A percentile compares a stretch with the other conserved stretches of the same genome.
Evolutionary conservation across 208 protist species (phyloP).

Genomic region (Leishmania gerbilli): DNA sequence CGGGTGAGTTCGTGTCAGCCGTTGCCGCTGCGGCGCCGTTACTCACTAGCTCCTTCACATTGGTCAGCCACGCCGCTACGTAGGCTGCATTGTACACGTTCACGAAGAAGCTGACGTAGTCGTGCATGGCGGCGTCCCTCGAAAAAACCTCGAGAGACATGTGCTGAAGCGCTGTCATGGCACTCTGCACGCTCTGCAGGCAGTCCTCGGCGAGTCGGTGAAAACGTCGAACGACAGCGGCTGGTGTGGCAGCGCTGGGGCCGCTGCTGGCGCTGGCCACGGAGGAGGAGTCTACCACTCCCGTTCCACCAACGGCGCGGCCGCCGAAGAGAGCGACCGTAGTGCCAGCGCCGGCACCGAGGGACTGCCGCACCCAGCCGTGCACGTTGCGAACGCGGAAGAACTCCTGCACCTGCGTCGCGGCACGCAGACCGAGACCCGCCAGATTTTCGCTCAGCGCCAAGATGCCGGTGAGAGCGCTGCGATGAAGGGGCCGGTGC

Average conservation of each 20-base stretch:
- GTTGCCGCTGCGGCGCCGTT: conserved; percentile 7
- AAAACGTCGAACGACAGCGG: conserved; percentile 11
- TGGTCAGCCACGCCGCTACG: conserved; percentile 66
- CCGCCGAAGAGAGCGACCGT: conserved; percentile 11
- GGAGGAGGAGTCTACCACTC: not conserved
- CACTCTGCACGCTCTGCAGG: conserved; percentile 28
- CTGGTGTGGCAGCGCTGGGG: conserved; percentile 10
- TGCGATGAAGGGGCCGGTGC: conserved; percentile 14
- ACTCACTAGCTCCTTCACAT: conserved; percentile 25
- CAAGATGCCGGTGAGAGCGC: conserved; percentile 15
- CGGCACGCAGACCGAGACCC: conserved; percentile 34
- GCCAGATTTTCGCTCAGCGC: conserved; percentile 48
- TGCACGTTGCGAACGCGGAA: conserved; percentile 20
- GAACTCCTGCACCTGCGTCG: conserved; percentile 43
- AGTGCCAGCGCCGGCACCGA: not conserved
- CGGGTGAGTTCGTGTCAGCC: not conserved
- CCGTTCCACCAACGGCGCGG: not conserved
- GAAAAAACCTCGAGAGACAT: conserved; percentile 18
- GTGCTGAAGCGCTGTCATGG: conserved; percentile 22
- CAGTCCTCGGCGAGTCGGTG: conserved; percentile 21
- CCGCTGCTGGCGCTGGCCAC: not conserved
- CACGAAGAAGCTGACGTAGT: conserved; percentile 30
- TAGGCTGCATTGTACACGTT: conserved; percentile 82
- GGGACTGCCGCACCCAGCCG: conserved; percentile 1
- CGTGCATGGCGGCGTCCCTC: conserved; percentile 18